Percentiles rank a stretch among this genome's conserved stretches.
Conservation (phyloP, 352 stramenopile species). For the Phytophthora lateralis region DNA sequence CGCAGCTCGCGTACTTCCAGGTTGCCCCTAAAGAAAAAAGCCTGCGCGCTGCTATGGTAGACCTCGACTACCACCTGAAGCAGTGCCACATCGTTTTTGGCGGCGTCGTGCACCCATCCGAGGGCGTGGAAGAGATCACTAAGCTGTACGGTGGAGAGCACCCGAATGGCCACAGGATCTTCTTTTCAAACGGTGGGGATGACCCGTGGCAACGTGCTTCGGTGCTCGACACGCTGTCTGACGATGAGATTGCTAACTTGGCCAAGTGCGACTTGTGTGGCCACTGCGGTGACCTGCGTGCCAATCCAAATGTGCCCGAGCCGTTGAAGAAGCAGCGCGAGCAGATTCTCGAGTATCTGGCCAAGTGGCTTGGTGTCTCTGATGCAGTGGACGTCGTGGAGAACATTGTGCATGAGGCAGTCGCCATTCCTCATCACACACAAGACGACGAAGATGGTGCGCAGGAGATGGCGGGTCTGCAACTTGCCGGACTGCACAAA, state of each 20-base stretch:
- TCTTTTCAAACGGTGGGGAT: slow-evolving; percentile 84
- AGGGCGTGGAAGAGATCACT: slow-evolving; percentile 62
- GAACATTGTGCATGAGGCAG: slow-evolving; percentile 21
- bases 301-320: slow-evolving; percentile 50
- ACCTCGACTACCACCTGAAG: slow-evolving; percentile 79
- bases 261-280: slow-evolving; percentile 83
- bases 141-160: slow-evolving; percentile 80
- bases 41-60: slow-evolving; percentile 67
- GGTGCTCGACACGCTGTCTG: slow-evolving; percentile 58
- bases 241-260: slow-evolving; percentile 68
- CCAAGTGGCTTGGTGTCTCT: slow-evolving; percentile 55
- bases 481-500: slow-evolving; percentile 35
- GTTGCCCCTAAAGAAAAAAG: slow-evolving; percentile 64
- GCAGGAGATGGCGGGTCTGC: slow-evolving; percentile 27
- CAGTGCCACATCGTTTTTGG: slow-evolving; percentile 84
- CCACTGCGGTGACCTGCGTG: slow-evolving; percentile 78
- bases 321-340: slow-evolving; percentile 72
- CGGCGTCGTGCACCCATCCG: slow-evolving; percentile 59
- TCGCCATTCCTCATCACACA: slow-evolving; percentile 6
- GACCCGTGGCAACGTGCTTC: slow-evolving; percentile 88
- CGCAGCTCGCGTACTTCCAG: slow-evolving; percentile 88
- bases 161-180: slow-evolving; percentile 77
- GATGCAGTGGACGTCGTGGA: slow-evolving; percentile 11
- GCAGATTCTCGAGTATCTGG: slow-evolving; percentile 67
- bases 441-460: slow-evolving; percentile 26